Evolutionary conservation across 352 stramenopile species (phyloP), one percentile per base, ranked within the genome.

Genomic region (Globisporangium megalacanthum): DNA sequence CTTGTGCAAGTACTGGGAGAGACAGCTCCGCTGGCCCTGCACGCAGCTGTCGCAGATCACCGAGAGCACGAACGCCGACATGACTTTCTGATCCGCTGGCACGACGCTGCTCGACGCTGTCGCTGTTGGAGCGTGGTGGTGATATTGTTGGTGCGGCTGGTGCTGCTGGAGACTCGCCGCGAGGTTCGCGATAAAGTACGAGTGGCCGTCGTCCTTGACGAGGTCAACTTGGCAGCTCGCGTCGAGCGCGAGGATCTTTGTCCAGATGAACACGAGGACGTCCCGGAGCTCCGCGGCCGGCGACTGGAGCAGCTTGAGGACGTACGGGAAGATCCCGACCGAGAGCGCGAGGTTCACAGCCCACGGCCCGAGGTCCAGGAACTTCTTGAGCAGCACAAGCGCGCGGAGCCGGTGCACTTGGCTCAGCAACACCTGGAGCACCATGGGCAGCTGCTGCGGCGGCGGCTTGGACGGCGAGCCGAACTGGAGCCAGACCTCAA

Each of bases 401-500:
- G 97, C 97, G 17, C 97, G 88, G 19, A 99, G 77, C n/a, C 97
- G 92, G 77, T 99, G 96, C 6, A 97, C 86, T 67, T 98, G 96
- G 39, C 89, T 98, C 29, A 99, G 69, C 47, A 99, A 72, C 20
- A 98, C 94, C 60, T 99, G 95, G 6, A 99, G 75, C 35, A 99
- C 95, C 72, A 99, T 97, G 0, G 97, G 97, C 25, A 99, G 74
- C 69, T 99, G 95, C 70, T 99, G 92, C 1, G 97, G 97, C 6
- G 96, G 93, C 37, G 95, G 71, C 48, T 95, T 92, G n/a, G 71
- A 66, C 1, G 84, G 72, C 31, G 79, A 83, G 0, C 95, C 94
- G 75, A 98, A 99, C 57, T 99, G 88, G 4, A 99, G 70, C 97
- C 97, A 99, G 6, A 99, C 89, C 73, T 99, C 95, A 69, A 99